Conservation (phyloP, 768 basidiomycete genomes). For the Daedaleopsis nitida region DNA sequence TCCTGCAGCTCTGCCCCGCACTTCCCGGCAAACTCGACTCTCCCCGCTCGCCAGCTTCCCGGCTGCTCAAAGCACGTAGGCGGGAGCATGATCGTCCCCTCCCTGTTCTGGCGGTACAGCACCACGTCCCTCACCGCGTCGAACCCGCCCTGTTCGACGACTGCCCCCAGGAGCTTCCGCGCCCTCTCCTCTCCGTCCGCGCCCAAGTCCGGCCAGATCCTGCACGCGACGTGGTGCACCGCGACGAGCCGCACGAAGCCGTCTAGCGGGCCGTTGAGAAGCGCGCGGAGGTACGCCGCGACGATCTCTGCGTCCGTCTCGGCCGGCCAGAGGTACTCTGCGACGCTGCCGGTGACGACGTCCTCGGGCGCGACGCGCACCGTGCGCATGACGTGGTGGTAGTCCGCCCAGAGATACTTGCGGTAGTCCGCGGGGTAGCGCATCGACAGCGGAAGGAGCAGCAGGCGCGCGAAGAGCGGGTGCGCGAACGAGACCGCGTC, state of each 20-base stretch:
- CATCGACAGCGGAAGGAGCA: conserved; percentile 79
- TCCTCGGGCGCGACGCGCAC: conserved; percentile 53
- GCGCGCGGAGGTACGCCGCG: conserved; percentile 60
- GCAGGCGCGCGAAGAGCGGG: conserved; percentile 68
- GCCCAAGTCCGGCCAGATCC: conserved; percentile 71
- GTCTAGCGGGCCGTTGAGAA: conserved; percentile 42
- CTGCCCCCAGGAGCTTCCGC: conserved; percentile 49
- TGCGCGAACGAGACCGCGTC: conserved; percentile 89
- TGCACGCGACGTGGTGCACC: conserved; percentile 76
- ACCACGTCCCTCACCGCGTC: conserved; percentile 56
- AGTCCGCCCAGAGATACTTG: conserved; percentile 82
- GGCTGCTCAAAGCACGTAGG: conserved; percentile 52
- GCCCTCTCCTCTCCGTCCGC: conserved; percentile 34
- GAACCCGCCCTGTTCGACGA: conserved; percentile 51
- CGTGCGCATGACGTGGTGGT: conserved; percentile 62
- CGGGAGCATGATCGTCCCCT: conserved; percentile 42
- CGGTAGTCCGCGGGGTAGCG: conserved; percentile 82
- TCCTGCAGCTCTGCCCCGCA: conserved; percentile 26
- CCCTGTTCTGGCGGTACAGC: conserved; percentile 52
- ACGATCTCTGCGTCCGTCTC: conserved; percentile 66
- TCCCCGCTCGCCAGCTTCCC: conserved; percentile 13
- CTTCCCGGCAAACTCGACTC: conserved; percentile 26
- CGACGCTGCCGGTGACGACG: conserved; percentile 54
- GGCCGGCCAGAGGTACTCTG: conserved; percentile 70
- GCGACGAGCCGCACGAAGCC: conserved; percentile 71